phyloP scores from a whole-genome alignment of 345 rosid species.

The Raphanus raphanistrum region DNA sequence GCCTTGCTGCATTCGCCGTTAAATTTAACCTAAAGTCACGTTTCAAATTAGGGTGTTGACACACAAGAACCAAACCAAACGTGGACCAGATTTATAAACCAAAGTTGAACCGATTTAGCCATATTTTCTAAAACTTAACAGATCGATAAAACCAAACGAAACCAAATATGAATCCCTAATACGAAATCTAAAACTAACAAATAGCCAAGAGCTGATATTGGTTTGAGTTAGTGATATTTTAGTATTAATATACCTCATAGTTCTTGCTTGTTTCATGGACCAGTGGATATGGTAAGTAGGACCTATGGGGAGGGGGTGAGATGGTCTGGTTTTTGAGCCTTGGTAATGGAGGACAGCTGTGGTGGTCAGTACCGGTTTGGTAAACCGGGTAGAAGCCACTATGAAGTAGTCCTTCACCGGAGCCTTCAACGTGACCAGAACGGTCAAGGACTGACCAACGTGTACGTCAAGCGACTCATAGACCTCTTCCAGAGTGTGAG shows the following conservation, averaged over 20 bases:
- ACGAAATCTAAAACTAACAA: not conserved
- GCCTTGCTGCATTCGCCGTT: slow-evolving; percentile 53
- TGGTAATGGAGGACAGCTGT: slow-evolving; percentile 60
- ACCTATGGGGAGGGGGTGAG: slow-evolving; percentile 59
- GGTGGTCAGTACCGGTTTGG: slow-evolving; percentile 48
- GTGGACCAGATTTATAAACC: not conserved
- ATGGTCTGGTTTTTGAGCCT: slow-evolving; percentile 54
- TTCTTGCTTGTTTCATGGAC: slow-evolving; percentile 85
- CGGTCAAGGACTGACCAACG: slow-evolving; percentile 65
- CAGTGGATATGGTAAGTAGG: slow-evolving; percentile 72
- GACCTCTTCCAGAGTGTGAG: slow-evolving; percentile 64
- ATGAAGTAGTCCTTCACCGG: slow-evolving; percentile 56
- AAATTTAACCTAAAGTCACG: slow-evolving; percentile 40
- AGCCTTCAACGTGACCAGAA: slow-evolving; percentile 49
- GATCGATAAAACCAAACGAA: not conserved
- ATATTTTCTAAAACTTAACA: not conserved
- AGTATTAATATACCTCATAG: slow-evolving; percentile 48
- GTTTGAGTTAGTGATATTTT: not conserved
- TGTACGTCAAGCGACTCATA: slow-evolving; percentile 76
- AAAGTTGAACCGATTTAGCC: not conserved
- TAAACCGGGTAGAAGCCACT: slow-evolving; percentile 81
- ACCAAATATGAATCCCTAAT: not conserved
- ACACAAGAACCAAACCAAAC: not conserved
- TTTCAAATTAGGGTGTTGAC: slow-evolving; percentile 9
- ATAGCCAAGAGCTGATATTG: not conserved